phyloP scores from a whole-genome alignment of 257 asterid genomes.

The Salvia hispanica region DNA sequence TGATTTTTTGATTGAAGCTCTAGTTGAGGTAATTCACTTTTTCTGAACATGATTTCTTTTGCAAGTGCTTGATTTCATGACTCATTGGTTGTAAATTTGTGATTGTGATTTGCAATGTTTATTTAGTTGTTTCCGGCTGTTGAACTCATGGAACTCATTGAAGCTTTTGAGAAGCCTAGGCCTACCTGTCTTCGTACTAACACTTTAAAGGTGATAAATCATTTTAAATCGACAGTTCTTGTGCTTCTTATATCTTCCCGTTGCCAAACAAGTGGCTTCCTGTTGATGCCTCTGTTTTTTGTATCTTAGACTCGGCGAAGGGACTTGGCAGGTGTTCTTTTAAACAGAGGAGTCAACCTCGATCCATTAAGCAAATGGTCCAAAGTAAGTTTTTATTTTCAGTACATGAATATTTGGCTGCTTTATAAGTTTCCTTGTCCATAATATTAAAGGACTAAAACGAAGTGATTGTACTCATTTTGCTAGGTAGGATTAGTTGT shows the following conservation, averaged over 20 bases:
- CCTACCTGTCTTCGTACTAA: constrained; percentile 86
- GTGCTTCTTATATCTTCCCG: constrained; percentile 8
- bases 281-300: constrained; percentile 26
- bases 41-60: constrained; percentile 11
- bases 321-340: constrained; percentile 91
- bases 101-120: constrained; percentile 29
- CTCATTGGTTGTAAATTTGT: constrained; percentile 23
- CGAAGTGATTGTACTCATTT: constrained; percentile 12
- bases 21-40: constrained; percentile 68
- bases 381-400: constrained; percentile 56
- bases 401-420: background rate
- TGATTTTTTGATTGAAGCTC: constrained; percentile 71
- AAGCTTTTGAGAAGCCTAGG: constrained; percentile 93
- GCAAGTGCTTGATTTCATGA: background rate
- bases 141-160: constrained; percentile 93
- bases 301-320: constrained; percentile 79
- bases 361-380: constrained; percentile 99
- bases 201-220: constrained; percentile 68
- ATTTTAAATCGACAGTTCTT: background rate
- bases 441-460: constrained; percentile 5
- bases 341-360: constrained; percentile 94
- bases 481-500: constrained; percentile 92
- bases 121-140: constrained; percentile 80
- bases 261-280: constrained; percentile 17
- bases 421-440: background rate